phyloP scores from a whole-genome alignment of 1,139 yeast species.

The Zygosaccharomyces pseudobailii region DNA sequence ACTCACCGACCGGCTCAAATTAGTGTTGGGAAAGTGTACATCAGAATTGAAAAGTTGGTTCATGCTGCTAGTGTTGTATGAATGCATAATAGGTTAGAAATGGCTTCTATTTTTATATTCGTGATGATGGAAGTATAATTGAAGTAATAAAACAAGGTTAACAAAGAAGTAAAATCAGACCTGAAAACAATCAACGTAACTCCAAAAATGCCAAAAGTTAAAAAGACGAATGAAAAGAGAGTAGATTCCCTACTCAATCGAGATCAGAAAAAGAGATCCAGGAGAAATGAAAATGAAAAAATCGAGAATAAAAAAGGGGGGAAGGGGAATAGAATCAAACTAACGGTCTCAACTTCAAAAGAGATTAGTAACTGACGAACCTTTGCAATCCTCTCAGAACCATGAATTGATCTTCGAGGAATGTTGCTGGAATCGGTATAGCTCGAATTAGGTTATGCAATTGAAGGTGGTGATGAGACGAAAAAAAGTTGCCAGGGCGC shows the following conservation, averaged over 20 bases:
- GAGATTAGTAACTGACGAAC: not conserved
- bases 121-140: not conserved
- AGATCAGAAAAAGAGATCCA: not conserved
- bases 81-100: constrained; percentile 5
- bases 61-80: constrained; percentile 9
- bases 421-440: not conserved
- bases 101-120: not conserved
- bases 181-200: not conserved
- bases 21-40: constrained; percentile 4
- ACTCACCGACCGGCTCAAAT: constrained; percentile 1
- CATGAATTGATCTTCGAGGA: not conserved
- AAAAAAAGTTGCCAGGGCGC: constrained; percentile 1
- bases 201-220: not conserved
- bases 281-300: not conserved
- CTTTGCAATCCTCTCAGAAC: not conserved
- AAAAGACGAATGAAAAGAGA: not conserved
- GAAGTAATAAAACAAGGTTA: not conserved
- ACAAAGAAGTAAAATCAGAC: not conserved
- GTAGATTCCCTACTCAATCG: not conserved
- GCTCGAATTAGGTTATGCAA: not conserved
- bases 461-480: not conserved
- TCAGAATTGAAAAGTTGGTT: constrained; percentile 12
- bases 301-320: not conserved
- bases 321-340: not conserved
- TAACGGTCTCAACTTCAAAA: not conserved